Evolutionary conservation across 2,329 filamentous ascomycete species (phyloP), one percentile per base, ranked within the genome.

Genomic region (Fusarium pininemorale): DNA sequence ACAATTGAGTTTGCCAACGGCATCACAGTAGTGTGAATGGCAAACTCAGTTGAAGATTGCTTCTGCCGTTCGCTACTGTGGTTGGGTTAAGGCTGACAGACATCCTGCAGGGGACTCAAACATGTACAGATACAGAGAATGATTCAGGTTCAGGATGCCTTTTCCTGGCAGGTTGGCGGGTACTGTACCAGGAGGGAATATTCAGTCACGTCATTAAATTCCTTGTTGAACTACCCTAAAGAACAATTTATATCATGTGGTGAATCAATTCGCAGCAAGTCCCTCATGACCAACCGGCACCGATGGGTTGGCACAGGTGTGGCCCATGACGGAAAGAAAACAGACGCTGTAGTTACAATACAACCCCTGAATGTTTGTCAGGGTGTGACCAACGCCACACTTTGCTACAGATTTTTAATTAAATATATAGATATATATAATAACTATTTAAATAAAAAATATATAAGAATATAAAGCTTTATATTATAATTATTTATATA

Each of bases 1-100:
- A 44, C 41, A 54, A 45, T 71, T 67, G 60, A 71, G 66, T 66
- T 57, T 60, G 47, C 16, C 18, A 58, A 67, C 44, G 42, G 66
- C 56, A 58, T 47, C 38, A 39, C 48, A 50, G 54, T 58, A 62
- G 57, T 58, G 58, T 57, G 50, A 69, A 64, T 47, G 35, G 58
- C 50, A 55, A n/a, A 51, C 38, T 50, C 53, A 58, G 32, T 63
- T 63, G 48, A 61, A 16, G 55, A 54, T 58, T 53, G 37, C 54
- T 61, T 50, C 38, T 50, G 18, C 41, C 35, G n/a, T 42, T 38
- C 22, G 22, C 35, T 26, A n/a, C 41, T 47, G 14, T 32, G 20
- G 22, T 54, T 64, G 30, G 39, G 20, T 50, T 44, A 48, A 58
- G 53, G 51, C 54, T 73, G 37, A 45, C 30, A 42, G 37, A 54